A percentile compares a stretch with the other conserved stretches of the same genome.
Evolutionary conservation across 139 green algal species (phyloP).

Genomic region (Zygnema cylindricum): DNA sequence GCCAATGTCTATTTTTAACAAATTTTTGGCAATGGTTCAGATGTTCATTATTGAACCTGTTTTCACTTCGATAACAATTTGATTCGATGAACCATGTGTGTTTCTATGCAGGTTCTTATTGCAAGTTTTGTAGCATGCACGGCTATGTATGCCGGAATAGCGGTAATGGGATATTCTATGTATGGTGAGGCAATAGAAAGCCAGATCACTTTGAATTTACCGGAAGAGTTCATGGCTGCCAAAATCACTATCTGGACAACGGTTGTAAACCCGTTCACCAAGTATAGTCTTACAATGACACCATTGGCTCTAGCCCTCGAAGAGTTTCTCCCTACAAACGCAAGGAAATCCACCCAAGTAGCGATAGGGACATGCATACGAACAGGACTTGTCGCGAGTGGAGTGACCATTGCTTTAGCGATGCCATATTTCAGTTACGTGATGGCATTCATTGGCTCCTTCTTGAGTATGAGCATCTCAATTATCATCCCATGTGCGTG

Average conservation of each 20-base stretch:
- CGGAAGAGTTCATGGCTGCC: conserved; percentile 34
- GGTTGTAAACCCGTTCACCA: conserved; percentile 57
- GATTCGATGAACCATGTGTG: too few relatives aligned
- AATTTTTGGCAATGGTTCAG: too few relatives aligned
- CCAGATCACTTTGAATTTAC: conserved; percentile 60
- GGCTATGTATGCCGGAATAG: conserved; percentile 48
- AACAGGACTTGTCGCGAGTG: conserved; percentile 36
- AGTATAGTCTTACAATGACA: conserved; percentile 49
- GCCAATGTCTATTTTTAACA: too few relatives aligned
- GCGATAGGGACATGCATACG: conserved; percentile 31
- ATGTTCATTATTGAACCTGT: too few relatives aligned
- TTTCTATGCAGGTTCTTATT: conserved; percentile 35
- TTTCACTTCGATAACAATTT: too few relatives aligned
- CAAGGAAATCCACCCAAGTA: background rate
- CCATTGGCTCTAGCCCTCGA: conserved; percentile 47
- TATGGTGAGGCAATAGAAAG: conserved; percentile 34
- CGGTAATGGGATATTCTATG: conserved; percentile 51
- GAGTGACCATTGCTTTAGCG: conserved; percentile 9
- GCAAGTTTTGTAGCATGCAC: conserved; percentile 28
- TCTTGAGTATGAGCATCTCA: conserved; percentile 47
- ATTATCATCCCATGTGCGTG: conserved; percentile 52
- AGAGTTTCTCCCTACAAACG: conserved; percentile 36
- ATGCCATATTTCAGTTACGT: conserved; percentile 54
- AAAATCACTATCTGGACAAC: conserved; percentile 53
- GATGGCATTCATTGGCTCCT: conserved; percentile 60